Conservation (phyloP, 192 early-diverging fungal species). For the Coemansia sp. region DNA sequence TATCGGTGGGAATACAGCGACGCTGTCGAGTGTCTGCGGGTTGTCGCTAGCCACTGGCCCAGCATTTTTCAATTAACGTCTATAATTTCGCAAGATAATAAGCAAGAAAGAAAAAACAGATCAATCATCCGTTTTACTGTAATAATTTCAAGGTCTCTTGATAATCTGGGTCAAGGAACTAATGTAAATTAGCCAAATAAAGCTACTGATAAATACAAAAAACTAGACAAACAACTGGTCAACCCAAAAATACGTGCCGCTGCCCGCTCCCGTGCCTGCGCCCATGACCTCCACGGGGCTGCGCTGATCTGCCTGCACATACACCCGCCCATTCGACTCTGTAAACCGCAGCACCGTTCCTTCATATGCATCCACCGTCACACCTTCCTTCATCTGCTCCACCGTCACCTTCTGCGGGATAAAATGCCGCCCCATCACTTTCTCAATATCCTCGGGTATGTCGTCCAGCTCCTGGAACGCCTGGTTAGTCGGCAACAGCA, state of each 20-base stretch:
- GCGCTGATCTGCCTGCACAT: conserved; percentile 42
- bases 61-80: not conserved
- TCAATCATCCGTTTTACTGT: too few relatives aligned
- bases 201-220: not conserved
- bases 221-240: conserved; percentile 33
- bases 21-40: too few relatives aligned
- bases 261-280: conserved; percentile 27
- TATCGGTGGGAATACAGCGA: too few relatives aligned
- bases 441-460: conserved; percentile 38
- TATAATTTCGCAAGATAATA: not conserved
- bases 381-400: conserved; percentile 30
- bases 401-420: conserved; percentile 30
- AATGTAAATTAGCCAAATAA: too few relatives aligned
- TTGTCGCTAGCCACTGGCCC: not conserved
- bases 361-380: conserved; percentile 31
- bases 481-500: conserved; percentile 50
- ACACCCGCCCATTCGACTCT: conserved; percentile 16
- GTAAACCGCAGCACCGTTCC: conserved; percentile 29
- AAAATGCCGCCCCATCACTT: conserved; percentile 46
- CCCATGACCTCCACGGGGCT: conserved; percentile 26
- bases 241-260: conserved; percentile 40
- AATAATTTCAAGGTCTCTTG: too few relatives aligned
- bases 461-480: conserved; percentile 33
- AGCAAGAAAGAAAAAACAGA: not conserved
- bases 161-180: too few relatives aligned